These are phyloP conservation scores for Brassica hybrid DNA, from an alignment of 441 rosid genomes.

Conservation along the genomic window DNA sequence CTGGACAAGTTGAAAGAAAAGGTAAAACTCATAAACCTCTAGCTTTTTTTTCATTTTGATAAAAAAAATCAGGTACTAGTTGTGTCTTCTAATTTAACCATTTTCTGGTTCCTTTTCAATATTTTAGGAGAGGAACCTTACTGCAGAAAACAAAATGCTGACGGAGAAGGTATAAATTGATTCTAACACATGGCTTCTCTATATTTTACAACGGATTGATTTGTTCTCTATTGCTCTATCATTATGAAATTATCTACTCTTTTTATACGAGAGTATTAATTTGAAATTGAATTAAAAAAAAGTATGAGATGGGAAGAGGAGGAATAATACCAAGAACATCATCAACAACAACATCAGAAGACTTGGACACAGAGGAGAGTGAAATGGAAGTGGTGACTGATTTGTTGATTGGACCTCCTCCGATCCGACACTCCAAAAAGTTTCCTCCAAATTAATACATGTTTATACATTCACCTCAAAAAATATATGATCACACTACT, in stretches of 20 bases:
- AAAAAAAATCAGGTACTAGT: background rate
- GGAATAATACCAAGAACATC: slow-evolving; percentile 27
- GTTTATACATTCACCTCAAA: slow-evolving; percentile 5
- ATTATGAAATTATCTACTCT: background rate
- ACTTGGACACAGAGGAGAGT: slow-evolving; percentile 27
- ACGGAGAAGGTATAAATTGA: slow-evolving; percentile 46
- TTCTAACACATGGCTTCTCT: background rate
- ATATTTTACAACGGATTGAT: no score
- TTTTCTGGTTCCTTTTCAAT: background rate
- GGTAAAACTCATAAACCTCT: slow-evolving; percentile 47
- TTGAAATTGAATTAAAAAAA: slow-evolving; percentile 32
- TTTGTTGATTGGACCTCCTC: slow-evolving; percentile 71
- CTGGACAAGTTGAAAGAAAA: slow-evolving; percentile 66
- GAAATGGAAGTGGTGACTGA: slow-evolving; percentile 70
- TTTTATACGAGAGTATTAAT: background rate
- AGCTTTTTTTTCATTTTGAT: slow-evolving; percentile 12
- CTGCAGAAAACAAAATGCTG: slow-evolving; percentile 56
- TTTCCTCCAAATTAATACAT: slow-evolving; percentile 27
- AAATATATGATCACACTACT: slow-evolving; percentile 1
- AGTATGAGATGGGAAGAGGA: slow-evolving; percentile 51
- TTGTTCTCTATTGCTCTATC: no score
- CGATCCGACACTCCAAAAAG: slow-evolving; percentile 45
- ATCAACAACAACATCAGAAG: slow-evolving; percentile 38
- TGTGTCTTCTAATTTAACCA: background rate
- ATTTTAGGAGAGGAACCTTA: slow-evolving; percentile 56